Percentiles rank a stretch among this genome's conserved stretches.
Conservation (phyloP, 2,329 filamentous ascomycete species). For the Hypoxylon sp. region DNA sequence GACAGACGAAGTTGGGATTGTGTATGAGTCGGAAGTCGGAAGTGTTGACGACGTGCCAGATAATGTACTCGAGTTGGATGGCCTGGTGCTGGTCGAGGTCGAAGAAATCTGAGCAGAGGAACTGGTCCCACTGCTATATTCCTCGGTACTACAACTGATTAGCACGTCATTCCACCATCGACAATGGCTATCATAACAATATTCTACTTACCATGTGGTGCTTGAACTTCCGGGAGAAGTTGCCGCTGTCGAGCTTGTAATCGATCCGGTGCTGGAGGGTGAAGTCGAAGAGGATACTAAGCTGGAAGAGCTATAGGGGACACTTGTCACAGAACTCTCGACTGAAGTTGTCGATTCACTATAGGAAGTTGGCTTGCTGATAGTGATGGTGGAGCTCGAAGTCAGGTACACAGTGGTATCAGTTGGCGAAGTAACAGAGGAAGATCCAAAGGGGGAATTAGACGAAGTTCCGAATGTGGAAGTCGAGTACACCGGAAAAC, state of each 20-base stretch:
- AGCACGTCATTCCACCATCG: conserved; percentile 2
- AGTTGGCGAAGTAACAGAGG: conserved; percentile 16
- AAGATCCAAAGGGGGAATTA: conserved; percentile 26
- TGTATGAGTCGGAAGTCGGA: not conserved
- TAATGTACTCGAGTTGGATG: conserved; percentile 5
- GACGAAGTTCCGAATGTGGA: conserved; percentile 35
- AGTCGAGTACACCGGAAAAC: conserved; percentile 30
- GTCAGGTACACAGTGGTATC: conserved; percentile 39
- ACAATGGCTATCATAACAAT: not conserved
- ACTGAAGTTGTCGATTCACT: conserved; percentile 30
- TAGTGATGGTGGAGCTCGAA: conserved; percentile 37
- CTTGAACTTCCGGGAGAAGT: conserved; percentile 6
- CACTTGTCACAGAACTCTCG: conserved; percentile 18
- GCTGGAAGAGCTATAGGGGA: conserved; percentile 12
- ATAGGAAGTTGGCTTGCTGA: conserved; percentile 33
- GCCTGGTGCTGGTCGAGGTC: too few species aligned
- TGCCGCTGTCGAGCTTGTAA: conserved; percentile 13
- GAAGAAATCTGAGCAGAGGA: not conserved
- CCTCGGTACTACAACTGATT: conserved; percentile 30
- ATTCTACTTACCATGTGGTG: conserved; percentile 36
- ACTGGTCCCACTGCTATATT: conserved; percentile 11
- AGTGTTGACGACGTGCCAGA: not conserved
- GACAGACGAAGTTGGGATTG: not conserved
- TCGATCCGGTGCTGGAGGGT: conserved; percentile 20
- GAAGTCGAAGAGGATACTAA: conserved; percentile 6